phyloP scores from a whole-genome alignment of 768 basidiomycete genomes.

The Trametes punicea region DNA sequence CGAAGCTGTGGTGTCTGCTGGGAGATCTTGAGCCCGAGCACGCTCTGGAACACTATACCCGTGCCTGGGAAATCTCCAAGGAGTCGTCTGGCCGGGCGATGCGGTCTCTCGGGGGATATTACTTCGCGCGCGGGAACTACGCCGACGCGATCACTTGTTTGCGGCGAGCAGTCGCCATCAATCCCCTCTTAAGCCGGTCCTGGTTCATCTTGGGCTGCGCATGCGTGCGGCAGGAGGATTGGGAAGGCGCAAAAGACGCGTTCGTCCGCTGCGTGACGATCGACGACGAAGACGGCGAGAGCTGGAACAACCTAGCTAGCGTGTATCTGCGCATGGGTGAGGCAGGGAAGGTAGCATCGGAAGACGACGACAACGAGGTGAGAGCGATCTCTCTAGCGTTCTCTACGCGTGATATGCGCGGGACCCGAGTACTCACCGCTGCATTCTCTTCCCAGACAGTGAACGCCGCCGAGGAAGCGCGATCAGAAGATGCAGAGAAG shows the following conservation, averaged over 20 bases:
- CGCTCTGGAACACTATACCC: slow-evolving; percentile 71
- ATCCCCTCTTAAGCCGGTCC: slow-evolving; percentile 79
- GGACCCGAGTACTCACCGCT: slow-evolving; percentile 8
- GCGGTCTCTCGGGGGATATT: slow-evolving; percentile 84
- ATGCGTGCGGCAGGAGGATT: slow-evolving; percentile 74
- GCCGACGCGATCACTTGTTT: slow-evolving; percentile 62
- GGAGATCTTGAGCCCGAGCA: slow-evolving; percentile 83
- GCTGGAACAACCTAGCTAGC: slow-evolving; percentile 96
- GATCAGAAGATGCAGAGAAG: slow-evolving; percentile 22
- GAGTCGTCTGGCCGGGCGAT: slow-evolving; percentile 85
- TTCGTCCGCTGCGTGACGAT: slow-evolving; percentile 85
- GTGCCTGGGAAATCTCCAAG: slow-evolving; percentile 80
- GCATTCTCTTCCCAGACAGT: slow-evolving; percentile 1
- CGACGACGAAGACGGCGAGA: slow-evolving; percentile 96
- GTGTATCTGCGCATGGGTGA: slow-evolving; percentile 84
- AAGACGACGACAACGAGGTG: slow-evolving; percentile 28
- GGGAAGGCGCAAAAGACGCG: slow-evolving; percentile 79
- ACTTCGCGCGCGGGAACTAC: slow-evolving; percentile 70
- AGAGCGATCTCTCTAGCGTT: neutral
- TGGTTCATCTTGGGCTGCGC: slow-evolving; percentile 99
- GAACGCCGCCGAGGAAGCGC: slow-evolving; percentile 1
- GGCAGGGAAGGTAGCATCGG: slow-evolving; percentile 27
- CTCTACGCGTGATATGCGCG: slow-evolving; percentile 1
- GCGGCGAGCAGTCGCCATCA: slow-evolving; percentile 75
- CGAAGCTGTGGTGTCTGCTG: slow-evolving; percentile 92